Evolutionary conservation across 768 basidiomycete species (phyloP).

Genomic region (Mycena pura): DNA sequence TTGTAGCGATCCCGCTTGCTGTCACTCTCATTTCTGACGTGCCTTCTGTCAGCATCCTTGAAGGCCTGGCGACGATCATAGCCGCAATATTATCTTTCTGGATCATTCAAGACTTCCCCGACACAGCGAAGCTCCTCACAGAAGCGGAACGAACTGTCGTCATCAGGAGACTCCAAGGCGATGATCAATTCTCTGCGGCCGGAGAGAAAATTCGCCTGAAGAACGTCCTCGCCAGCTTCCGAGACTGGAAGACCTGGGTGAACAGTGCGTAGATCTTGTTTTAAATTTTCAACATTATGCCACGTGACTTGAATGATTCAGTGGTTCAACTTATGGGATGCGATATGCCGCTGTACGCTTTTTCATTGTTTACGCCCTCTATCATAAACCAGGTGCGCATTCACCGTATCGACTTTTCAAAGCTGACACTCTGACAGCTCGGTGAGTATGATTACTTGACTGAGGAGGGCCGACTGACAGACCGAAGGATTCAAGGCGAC

Average conservation of each 20-base stretch:
- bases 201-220: conserved; percentile 61
- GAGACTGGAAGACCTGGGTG: conserved; percentile 78
- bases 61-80: conserved; percentile 72
- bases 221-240: conserved; percentile 65
- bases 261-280: conserved; percentile 53
- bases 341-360: conserved; percentile 62
- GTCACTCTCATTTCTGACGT: conserved; percentile 46
- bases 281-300: background rate
- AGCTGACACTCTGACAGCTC: conserved; percentile 34
- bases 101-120: conserved; percentile 81
- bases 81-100: conserved; percentile 68
- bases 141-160: conserved; percentile 68
- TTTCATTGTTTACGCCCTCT: conserved; percentile 60
- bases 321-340: conserved; percentile 53
- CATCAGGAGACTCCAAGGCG: conserved; percentile 67
- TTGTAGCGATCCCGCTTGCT: conserved; percentile 33
- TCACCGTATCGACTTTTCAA: background rate
- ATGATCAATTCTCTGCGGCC: conserved; percentile 70
- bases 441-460: conserved; percentile 30
- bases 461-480: background rate
- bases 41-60: conserved; percentile 77
- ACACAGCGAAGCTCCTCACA: conserved; percentile 72
- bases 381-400: conserved; percentile 61
- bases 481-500: conserved; percentile 64
- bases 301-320: background rate